These are phyloP conservation scores for Noccaea caerulescens DNA, from an alignment of 345 rosid species.

Conservation along the genomic window DNA sequence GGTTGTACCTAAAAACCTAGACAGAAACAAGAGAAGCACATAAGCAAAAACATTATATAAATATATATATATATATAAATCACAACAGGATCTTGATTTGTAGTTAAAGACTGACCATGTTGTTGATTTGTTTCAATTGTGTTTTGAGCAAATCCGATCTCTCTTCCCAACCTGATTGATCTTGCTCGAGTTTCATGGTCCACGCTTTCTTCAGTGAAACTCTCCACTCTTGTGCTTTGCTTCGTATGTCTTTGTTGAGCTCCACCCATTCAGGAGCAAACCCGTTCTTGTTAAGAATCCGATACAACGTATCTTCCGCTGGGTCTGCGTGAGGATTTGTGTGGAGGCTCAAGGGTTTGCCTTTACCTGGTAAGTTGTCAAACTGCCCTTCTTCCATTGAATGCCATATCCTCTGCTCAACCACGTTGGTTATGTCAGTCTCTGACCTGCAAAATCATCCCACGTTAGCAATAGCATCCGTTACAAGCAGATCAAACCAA, in stretches of 20 bases:
- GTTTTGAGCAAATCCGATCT: slow-evolving; percentile 51
- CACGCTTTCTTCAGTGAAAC: slow-evolving; percentile 74
- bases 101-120: slow-evolving; percentile 56
- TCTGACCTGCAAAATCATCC: slow-evolving; percentile 64
- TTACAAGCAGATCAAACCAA: background rate
- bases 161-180: slow-evolving; percentile 58
- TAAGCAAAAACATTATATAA: background rate
- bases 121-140: slow-evolving; percentile 67
- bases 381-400: slow-evolving; percentile 97
- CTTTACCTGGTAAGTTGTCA: slow-evolving; percentile 91
- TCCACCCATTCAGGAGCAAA: slow-evolving; percentile 96
- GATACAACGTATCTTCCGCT: slow-evolving; percentile 79
- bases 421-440: slow-evolving; percentile 78
- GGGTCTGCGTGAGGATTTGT: slow-evolving; percentile 86
- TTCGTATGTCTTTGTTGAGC: slow-evolving; percentile 84
- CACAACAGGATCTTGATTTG: slow-evolving; percentile 1
- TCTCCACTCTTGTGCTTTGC: slow-evolving; percentile 66
- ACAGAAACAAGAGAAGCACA: slow-evolving; percentile 12
- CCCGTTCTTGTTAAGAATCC: slow-evolving; percentile 81
- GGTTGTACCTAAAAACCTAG: slow-evolving; percentile 83
- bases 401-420: slow-evolving; percentile 94
- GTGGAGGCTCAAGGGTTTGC: slow-evolving; percentile 75
- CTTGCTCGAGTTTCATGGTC: slow-evolving; percentile 53
- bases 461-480: slow-evolving; percentile 11
- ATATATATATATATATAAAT: background rate